Evolutionary conservation across 2,329 filamentous ascomycete genomes (phyloP).

Genomic region (Microcyclospora tardicrescens): DNA sequence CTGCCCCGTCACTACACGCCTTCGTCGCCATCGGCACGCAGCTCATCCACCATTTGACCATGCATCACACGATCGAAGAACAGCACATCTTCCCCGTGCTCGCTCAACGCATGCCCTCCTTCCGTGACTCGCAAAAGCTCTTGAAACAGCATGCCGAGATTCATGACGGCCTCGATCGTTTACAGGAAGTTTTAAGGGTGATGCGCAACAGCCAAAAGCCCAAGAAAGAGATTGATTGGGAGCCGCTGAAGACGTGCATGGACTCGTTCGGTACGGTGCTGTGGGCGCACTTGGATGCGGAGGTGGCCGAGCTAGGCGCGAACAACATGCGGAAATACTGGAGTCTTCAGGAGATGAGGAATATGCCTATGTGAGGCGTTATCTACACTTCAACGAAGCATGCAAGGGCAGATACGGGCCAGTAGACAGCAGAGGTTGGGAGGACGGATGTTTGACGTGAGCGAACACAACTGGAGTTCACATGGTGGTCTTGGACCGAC

Average conservation of each 20-base stretch:
- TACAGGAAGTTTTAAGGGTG: conserved; percentile 8
- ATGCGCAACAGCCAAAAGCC: no score
- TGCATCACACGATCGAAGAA: conserved; percentile 78
- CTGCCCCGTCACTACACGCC: conserved; percentile 41
- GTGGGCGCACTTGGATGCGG: conserved; percentile 73
- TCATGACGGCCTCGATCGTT: conserved; percentile 43
- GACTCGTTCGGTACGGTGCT: conserved; percentile 66
- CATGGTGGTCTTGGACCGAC: no score
- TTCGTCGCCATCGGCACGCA: conserved; percentile 57
- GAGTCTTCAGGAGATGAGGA: conserved; percentile 59
- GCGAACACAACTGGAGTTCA: no score
- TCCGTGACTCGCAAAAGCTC: conserved; percentile 51
- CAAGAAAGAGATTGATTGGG: conserved; percentile 22
- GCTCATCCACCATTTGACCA: conserved; percentile 56
- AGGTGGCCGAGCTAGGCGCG: conserved; percentile 64
- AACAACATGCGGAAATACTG: conserved; percentile 83
- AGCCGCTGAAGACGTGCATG: conserved; percentile 56
- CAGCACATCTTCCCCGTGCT: conserved; percentile 66
- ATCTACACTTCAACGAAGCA: background rate
- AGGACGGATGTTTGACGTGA: no score
- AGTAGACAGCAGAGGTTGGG: no score
- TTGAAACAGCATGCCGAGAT: conserved; percentile 66
- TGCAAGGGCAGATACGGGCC: no score
- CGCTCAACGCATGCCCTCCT: conserved; percentile 66
- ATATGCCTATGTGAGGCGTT: conserved; percentile 51